These are phyloP conservation scores for Heliamphora pulchella DNA, from an alignment of 179 eudicot genomes.

Conservation along the genomic window DNA sequence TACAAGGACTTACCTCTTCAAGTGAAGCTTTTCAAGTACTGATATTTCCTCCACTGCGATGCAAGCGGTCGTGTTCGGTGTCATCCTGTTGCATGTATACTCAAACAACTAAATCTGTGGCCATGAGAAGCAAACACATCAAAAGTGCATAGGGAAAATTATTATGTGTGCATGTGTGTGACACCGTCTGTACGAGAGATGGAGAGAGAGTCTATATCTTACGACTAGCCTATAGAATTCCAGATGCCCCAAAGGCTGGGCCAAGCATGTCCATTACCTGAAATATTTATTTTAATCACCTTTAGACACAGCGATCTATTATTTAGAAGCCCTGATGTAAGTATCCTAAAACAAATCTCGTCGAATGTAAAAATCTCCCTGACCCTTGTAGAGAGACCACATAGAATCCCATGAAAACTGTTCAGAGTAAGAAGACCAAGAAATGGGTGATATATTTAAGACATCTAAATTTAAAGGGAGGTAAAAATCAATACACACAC, in stretches of 20 bases:
- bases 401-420: not conserved
- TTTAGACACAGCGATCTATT: not conserved
- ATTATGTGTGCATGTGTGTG: not conserved
- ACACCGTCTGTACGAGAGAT: not conserved
- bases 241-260: slow-evolving; percentile 40
- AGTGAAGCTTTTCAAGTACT: slow-evolving; percentile 32
- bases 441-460: not conserved
- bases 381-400: slow-evolving; percentile 2
- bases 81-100: slow-evolving; percentile 20
- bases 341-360: slow-evolving; percentile 9
- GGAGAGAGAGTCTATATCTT: slow-evolving; percentile 5
- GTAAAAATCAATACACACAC: not conserved
- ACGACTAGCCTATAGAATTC: slow-evolving; percentile 32
- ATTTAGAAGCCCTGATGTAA: not conserved
- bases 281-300: slow-evolving; percentile 1
- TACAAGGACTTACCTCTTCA: slow-evolving; percentile 21
- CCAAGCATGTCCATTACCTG: slow-evolving; percentile 32
- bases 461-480: not conserved
- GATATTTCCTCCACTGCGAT: slow-evolving; percentile 38
- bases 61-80: slow-evolving; percentile 35
- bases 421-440: slow-evolving; percentile 9
- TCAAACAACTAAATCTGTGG: not conserved
- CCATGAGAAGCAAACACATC: not conserved
- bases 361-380: slow-evolving; percentile 10
- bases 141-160: not conserved